Evolutionary conservation across 2,329 filamentous ascomycete species (phyloP).

Genomic region (Lecanoromycetidae sp.): DNA sequence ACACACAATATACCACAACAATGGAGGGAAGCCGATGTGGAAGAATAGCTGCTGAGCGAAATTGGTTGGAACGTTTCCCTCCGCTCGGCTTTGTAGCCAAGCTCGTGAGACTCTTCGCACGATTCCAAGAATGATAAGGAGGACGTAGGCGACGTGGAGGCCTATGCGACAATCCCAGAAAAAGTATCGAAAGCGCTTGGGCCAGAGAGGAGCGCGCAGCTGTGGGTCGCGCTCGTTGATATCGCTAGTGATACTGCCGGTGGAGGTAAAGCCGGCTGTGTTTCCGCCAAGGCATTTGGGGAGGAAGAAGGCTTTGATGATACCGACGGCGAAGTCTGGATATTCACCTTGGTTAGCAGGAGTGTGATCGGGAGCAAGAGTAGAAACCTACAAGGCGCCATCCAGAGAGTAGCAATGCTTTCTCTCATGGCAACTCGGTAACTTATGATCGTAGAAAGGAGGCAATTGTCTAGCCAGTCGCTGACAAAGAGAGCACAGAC

Average conservation of each 20-base stretch:
- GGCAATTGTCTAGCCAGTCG: slow-evolving; percentile 8
- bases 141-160: slow-evolving; percentile 5
- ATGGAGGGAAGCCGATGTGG: slow-evolving; percentile 1
- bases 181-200: background rate
- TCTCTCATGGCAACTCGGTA: slow-evolving; percentile 5
- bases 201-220: background rate
- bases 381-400: slow-evolving; percentile 3
- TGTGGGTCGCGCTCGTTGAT: background rate
- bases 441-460: slow-evolving; percentile 5
- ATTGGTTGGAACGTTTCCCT: background rate
- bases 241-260: background rate
- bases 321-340: background rate
- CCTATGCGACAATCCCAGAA: slow-evolving; percentile 2
- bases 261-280: background rate
- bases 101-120: background rate
- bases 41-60: background rate
- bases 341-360: background rate
- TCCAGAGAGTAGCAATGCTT: slow-evolving; percentile 2
- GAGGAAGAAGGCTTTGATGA: slow-evolving; percentile 1
- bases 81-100: background rate
- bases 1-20: background rate
- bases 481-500: background rate
- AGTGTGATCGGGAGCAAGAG: too few species aligned
- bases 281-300: background rate
- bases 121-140: background rate